These are phyloP conservation scores for Monilinia vaccinii-corymbosi DNA, from an alignment of 2,329 filamentous ascomycete genomes.

Conservation along the genomic window DNA sequence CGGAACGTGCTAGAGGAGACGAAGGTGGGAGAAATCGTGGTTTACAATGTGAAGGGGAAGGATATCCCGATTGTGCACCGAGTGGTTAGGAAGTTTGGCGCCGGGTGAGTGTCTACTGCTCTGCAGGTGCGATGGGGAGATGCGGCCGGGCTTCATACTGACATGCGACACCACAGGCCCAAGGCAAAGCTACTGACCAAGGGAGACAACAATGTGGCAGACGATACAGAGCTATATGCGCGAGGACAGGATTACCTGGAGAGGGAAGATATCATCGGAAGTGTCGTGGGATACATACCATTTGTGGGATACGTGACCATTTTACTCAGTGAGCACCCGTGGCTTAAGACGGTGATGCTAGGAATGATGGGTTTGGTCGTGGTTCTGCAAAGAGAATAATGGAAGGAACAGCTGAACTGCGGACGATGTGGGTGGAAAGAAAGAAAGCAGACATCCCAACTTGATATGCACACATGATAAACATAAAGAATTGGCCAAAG, in stretches of 20 bases:
- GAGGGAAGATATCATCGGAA: conserved; percentile 85
- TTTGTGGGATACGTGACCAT: conserved; percentile 98
- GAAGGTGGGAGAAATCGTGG: conserved; percentile 63
- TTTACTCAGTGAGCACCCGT: conserved; percentile 87
- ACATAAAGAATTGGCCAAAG: not conserved
- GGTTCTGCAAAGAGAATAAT: conserved; percentile 77
- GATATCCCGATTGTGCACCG: conserved; percentile 97
- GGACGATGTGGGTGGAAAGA: not conserved
- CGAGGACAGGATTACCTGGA: conserved; percentile 78
- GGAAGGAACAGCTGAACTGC: not conserved
- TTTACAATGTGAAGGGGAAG: conserved; percentile 72
- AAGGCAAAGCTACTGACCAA: conserved; percentile 79
- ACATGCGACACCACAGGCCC: conserved; percentile 31
- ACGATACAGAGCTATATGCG: conserved; percentile 89
- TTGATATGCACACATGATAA: conserved; percentile 19
- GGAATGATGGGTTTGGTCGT: conserved; percentile 93
- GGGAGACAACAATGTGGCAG: conserved; percentile 90
- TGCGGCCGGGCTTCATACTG: not conserved
- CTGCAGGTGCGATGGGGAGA: not conserved
- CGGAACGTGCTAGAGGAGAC: conserved; percentile 44
- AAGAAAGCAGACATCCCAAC: conserved; percentile 19
- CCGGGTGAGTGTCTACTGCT: conserved; percentile 36
- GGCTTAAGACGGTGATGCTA: conserved; percentile 92
- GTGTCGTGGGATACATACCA: conserved; percentile 82
- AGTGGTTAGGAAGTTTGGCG: conserved; percentile 66